Evolutionary conservation across 2,329 filamentous ascomycete species (phyloP).

Genomic region (Ophiognomonia clavigignenti-juglandacearum): DNA sequence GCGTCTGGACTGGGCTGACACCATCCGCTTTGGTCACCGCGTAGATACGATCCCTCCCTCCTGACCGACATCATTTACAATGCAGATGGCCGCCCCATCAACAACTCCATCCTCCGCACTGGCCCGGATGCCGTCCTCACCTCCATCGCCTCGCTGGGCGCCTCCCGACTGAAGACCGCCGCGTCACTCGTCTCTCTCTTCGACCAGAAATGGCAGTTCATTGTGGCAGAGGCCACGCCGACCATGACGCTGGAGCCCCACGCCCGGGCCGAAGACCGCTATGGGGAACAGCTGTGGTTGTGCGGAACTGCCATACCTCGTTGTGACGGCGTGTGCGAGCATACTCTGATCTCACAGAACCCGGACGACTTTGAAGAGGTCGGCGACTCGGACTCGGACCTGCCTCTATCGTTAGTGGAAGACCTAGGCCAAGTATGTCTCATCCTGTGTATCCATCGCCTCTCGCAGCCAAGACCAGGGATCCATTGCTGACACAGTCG

Average conservation of each 20-base stretch:
- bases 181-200: constrained; percentile 25
- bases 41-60: not conserved
- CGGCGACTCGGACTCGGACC: not conserved
- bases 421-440: not conserved
- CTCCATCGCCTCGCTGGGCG: constrained; percentile 27
- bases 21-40: not conserved
- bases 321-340: not conserved
- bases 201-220: constrained; percentile 3
- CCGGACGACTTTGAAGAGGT: not conserved
- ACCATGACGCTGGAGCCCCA: not conserved
- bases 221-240: constrained; percentile 9
- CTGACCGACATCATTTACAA: not conserved
- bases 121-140: not conserved
- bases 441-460: too few species aligned
- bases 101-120: not conserved
- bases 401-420: constrained; percentile 3
- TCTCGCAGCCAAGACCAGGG: too few species aligned
- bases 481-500: too few species aligned
- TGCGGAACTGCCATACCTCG: constrained; percentile 2
- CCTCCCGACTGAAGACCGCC: constrained; percentile 34
- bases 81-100: not conserved
- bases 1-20: not conserved
- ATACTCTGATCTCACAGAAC: not conserved
- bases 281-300: not conserved
- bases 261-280: not conserved